Evolutionary conservation across 495 filamentous ascomycete species (phyloP).

Genomic region (Melanomma pulvis-pyrius): DNA sequence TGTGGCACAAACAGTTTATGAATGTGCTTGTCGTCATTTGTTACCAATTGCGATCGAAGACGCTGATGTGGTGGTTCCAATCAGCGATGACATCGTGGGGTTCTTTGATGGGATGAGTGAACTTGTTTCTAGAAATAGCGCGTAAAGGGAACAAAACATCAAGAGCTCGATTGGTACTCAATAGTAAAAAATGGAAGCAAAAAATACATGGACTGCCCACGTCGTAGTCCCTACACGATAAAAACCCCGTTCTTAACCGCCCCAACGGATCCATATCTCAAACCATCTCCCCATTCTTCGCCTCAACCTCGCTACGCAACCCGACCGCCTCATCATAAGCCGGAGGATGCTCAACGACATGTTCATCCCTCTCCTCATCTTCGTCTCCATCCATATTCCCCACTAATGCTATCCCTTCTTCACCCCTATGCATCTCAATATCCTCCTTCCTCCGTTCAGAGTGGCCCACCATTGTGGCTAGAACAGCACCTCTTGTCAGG

Average conservation of each 20-base stretch:
- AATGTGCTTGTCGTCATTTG: neutral
- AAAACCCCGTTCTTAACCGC: neutral
- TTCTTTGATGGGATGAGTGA: neutral
- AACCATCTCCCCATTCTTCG: neutral
- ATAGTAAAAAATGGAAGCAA: too few relatives aligned
- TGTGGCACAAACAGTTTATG: too few relatives aligned
- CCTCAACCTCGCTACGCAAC: neutral
- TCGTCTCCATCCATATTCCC: slow-evolving; percentile 1
- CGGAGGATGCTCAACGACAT: neutral
- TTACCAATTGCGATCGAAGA: neutral
- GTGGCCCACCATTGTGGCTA: neutral
- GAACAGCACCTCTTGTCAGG: neutral
- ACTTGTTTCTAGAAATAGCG: too few relatives aligned
- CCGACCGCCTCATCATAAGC: neutral
- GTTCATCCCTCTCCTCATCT: neutral
- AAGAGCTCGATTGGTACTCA: too few relatives aligned
- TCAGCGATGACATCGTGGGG: neutral
- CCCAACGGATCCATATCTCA: neutral
- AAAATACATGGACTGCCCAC: neutral
- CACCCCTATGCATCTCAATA: neutral
- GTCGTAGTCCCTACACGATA: neutral
- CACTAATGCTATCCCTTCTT: slow-evolving; percentile 7
- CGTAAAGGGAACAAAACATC: too few relatives aligned
- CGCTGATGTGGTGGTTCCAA: neutral
- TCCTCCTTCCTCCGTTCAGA: neutral